phyloP scores from a whole-genome alignment of 1,284 basidiomycete species.

The Coniferiporia sulphurascens region DNA sequence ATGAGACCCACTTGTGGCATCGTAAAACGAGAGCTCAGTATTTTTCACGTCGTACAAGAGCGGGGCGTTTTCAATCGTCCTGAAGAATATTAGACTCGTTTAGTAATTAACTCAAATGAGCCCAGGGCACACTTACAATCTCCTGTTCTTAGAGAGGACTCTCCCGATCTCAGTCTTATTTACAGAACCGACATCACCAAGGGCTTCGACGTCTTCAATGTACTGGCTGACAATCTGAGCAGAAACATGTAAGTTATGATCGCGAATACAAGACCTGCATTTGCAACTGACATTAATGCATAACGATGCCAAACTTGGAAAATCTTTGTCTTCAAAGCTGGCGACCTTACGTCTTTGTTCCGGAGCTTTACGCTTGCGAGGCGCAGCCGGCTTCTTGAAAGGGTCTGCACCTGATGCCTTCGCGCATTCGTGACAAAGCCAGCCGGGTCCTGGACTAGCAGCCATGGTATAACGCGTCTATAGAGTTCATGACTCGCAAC shows the following conservation, averaged over 20 bases:
- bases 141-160: conserved; percentile 82
- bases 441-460: conserved; percentile 63
- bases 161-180: conserved; percentile 83
- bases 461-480: conserved; percentile 85
- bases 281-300: conserved; percentile 65
- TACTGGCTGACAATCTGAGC: conserved; percentile 74
- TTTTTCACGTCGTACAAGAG: conserved; percentile 82
- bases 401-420: conserved; percentile 73
- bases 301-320: conserved; percentile 66
- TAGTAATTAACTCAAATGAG: neutral
- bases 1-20: conserved; percentile 75
- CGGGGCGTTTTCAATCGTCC: conserved; percentile 71
- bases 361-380: conserved; percentile 56
- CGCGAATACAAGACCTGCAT: neutral
- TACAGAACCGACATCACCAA: conserved; percentile 80
- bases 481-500: neutral
- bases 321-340: conserved; percentile 65
- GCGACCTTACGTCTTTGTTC: conserved; percentile 60
- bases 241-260: neutral
- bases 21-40: conserved; percentile 73
- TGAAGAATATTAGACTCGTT: conserved; percentile 23
- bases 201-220: conserved; percentile 86
- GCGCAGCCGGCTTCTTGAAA: conserved; percentile 69
- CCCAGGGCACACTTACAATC: conserved; percentile 54
- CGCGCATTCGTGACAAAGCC: conserved; percentile 75